phyloP scores from a whole-genome alignment of 257 asterid species.

The Verbascum thapsus region DNA sequence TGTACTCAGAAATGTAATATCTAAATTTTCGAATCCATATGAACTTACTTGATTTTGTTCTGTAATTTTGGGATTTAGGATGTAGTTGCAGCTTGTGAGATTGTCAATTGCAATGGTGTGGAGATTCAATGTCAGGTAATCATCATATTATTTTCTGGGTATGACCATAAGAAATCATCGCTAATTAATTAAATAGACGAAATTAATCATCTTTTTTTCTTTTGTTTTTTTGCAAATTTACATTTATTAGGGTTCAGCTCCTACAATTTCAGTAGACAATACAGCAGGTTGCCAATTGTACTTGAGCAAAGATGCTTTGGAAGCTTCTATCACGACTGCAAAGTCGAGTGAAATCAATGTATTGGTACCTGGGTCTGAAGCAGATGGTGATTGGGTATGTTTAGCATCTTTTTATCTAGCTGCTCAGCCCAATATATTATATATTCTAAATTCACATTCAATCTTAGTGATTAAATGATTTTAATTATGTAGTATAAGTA shows the following conservation, averaged over 20 bases:
- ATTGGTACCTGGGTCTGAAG: constrained; percentile 76
- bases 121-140: constrained; percentile 97
- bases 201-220: constrained; percentile 6
- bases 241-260: constrained; percentile 76
- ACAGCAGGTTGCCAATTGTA: constrained; percentile 93
- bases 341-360: constrained; percentile 94
- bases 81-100: constrained; percentile 99
- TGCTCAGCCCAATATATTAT: not conserved
- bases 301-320: constrained; percentile 84
- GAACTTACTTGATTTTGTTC: constrained; percentile 28
- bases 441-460: not conserved
- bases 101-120: constrained; percentile 81
- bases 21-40: constrained; percentile 7
- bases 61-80: constrained; percentile 56
- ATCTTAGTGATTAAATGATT: not conserved
- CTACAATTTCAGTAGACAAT: constrained; percentile 91
- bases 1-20: constrained; percentile 12
- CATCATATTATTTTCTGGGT: not conserved
- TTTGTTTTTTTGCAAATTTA: constrained; percentile 23
- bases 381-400: constrained; percentile 95
- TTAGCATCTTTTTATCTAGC: constrained; percentile 11
- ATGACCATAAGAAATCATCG: not conserved
- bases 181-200: constrained; percentile 8
- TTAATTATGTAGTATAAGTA: no score
- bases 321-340: constrained; percentile 84